Percentiles rank a stretch among this genome's conserved stretches.
phyloP scores from a whole-genome alignment of 495 filamentous ascomycete species.

The Aspergillus incahuasiensis region DNA sequence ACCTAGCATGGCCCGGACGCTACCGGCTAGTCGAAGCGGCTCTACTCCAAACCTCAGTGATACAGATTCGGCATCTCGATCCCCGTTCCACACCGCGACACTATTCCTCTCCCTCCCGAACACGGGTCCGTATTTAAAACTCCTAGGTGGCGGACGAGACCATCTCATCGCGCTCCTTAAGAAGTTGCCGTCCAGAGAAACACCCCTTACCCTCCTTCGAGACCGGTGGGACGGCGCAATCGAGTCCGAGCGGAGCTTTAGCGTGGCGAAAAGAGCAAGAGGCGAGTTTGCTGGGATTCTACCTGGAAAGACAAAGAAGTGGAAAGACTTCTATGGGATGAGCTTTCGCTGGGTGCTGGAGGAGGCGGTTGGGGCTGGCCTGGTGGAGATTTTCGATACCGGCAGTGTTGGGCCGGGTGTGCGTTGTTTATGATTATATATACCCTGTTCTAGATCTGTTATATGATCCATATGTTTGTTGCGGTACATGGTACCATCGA shows the following conservation, averaged over 20 bases:
- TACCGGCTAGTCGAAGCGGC: slow-evolving; percentile 46
- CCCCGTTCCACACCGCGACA: slow-evolving; percentile 32
- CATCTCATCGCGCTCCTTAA: slow-evolving; percentile 62
- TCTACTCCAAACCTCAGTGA: background rate
- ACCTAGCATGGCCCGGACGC: slow-evolving; percentile 38
- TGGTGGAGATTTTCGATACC: slow-evolving; percentile 84
- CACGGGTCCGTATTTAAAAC: slow-evolving; percentile 66
- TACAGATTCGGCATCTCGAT: background rate
- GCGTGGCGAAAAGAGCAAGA: slow-evolving; percentile 56
- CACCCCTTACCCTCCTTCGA: slow-evolving; percentile 58
- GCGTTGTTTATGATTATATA: slow-evolving; percentile 42
- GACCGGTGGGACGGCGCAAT: slow-evolving; percentile 82
- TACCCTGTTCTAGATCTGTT: background rate
- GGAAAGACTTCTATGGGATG: slow-evolving; percentile 75
- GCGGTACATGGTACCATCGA: background rate
- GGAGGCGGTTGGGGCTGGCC: slow-evolving; percentile 71
- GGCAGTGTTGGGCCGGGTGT: slow-evolving; percentile 73
- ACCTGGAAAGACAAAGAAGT: slow-evolving; percentile 71
- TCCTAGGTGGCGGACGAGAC: slow-evolving; percentile 60
- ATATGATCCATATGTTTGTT: background rate
- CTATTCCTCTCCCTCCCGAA: slow-evolving; percentile 67
- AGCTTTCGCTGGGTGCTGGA: slow-evolving; percentile 73
- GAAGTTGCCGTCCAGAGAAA: slow-evolving; percentile 61
- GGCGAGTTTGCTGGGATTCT: slow-evolving; percentile 68
- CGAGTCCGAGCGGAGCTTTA: slow-evolving; percentile 50